Evolutionary conservation across 2,329 filamentous ascomycete genomes (phyloP).

Genomic region (Grosmannia huntii): DNA sequence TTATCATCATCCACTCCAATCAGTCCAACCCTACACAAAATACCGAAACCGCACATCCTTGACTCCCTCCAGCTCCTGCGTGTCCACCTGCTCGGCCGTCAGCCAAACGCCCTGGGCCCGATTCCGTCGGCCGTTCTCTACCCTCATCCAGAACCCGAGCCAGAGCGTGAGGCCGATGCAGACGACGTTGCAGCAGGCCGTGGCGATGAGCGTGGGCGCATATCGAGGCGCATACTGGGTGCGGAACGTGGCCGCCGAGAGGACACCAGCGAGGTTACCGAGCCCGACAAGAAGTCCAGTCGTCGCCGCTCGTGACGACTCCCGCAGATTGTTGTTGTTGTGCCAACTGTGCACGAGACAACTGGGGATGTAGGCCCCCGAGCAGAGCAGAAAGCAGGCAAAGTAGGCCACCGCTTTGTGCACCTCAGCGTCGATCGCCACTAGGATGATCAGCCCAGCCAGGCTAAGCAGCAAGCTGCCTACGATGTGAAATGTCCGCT

Average conservation of each 20-base stretch:
- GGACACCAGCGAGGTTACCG: conserved; percentile 14
- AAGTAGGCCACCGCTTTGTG: conserved; percentile 12
- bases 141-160: background rate
- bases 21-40: background rate
- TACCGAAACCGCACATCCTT: background rate
- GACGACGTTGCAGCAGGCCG: background rate
- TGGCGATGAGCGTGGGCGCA: background rate
- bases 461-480: conserved; percentile 1
- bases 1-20: too few relatives aligned
- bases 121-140: background rate
- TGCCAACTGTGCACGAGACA: conserved; percentile 12
- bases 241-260: conserved; percentile 10
- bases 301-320: conserved; percentile 13
- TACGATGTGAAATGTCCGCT: conserved; percentile 12
- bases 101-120: background rate
- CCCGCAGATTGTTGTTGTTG: conserved; percentile 13
- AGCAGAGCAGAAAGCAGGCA: conserved; percentile 7
- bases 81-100: background rate
- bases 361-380: conserved; percentile 11
- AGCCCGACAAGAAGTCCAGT: conserved; percentile 12
- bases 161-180: conserved; percentile 1
- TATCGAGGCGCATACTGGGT: conserved; percentile 12
- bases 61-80: background rate
- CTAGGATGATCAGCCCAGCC: conserved; percentile 7
- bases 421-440: conserved; percentile 7